phyloP scores from a whole-genome alignment of 1,284 basidiomycete genomes.

The Cerioporus squamosus region DNA sequence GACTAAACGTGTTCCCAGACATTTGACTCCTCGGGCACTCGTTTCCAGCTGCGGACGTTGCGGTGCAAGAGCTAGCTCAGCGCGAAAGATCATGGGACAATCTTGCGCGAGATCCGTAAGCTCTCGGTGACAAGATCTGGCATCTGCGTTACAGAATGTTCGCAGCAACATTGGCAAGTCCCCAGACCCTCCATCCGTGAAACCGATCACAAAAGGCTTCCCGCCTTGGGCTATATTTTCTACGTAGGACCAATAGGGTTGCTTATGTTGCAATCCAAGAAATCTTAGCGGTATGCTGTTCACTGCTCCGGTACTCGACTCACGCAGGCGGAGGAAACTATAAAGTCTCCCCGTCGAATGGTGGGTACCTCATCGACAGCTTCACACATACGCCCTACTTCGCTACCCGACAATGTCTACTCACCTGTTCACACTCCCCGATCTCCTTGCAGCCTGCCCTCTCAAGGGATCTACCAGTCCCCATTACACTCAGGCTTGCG shows the following conservation, averaged over 20 bases:
- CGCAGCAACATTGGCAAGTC: background rate
- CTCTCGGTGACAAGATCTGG: conserved; percentile 1
- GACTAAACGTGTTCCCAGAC: background rate
- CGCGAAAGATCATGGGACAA: conserved; percentile 1
- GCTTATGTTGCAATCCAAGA: background rate
- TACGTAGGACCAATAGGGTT: background rate
- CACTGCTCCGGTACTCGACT: conserved; percentile 3
- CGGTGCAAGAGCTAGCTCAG: background rate
- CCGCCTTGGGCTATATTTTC: background rate
- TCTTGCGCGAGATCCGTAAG: background rate
- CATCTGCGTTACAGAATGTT: background rate
- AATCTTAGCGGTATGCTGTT: background rate
- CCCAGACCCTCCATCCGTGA: conserved; percentile 1
- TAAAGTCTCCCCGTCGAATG: background rate
- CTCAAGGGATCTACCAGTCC: conserved; percentile 52
- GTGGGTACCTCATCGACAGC: background rate
- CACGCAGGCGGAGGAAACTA: background rate
- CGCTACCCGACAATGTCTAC: conserved; percentile 17
- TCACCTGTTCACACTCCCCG: conserved; percentile 53
- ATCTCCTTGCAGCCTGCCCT: conserved; percentile 56
- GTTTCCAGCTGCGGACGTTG: background rate
- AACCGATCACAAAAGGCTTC: conserved; percentile 1
- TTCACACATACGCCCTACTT: background rate
- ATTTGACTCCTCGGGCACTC: background rate
- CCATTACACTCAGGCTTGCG: conserved; percentile 56